A percentile compares a stretch with the other conserved stretches of the same genome.
These are phyloP conservation scores for Trichoderma semiorbis DNA, from an alignment of 2,329 filamentous ascomycete species.

Conservation along the genomic window DNA sequence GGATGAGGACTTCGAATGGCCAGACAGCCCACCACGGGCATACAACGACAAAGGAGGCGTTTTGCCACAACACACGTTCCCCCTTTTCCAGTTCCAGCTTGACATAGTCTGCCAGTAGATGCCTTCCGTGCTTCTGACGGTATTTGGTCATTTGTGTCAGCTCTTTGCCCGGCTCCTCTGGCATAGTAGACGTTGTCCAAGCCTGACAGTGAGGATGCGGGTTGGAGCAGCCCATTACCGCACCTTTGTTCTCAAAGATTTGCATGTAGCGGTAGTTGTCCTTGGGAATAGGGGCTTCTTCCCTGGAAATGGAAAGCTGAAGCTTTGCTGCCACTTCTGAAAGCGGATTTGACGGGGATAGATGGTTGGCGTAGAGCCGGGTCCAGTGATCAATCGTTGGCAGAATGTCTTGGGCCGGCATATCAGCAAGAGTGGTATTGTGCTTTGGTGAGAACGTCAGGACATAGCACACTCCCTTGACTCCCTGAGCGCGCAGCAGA, in stretches of 20 bases:
- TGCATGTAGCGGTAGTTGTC: constrained; percentile 95
- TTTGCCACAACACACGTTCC: constrained; percentile 86
- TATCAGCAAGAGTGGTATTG: constrained; percentile 88
- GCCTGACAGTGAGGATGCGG: constrained; percentile 96
- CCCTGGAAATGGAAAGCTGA: constrained; percentile 37
- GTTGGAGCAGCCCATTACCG: constrained; percentile 97
- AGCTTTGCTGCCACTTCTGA: constrained; percentile 39
- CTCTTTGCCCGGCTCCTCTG: constrained; percentile 83
- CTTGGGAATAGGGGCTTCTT: constrained; percentile 48
- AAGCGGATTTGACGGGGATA: constrained; percentile 69
- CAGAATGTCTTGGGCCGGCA: constrained; percentile 70
- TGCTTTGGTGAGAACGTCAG: constrained; percentile 90
- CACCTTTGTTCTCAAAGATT: constrained; percentile 98
- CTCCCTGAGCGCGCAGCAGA: constrained; percentile 77
- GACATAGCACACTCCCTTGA: constrained; percentile 95
- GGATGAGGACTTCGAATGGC: constrained; percentile 93
- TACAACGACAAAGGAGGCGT: constrained; percentile 77
- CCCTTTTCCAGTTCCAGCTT: constrained; percentile 75
- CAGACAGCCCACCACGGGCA: constrained; percentile 98
- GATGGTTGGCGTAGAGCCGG: constrained; percentile 77
- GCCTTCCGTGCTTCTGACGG: constrained; percentile 64
- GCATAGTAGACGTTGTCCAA: constrained; percentile 88
- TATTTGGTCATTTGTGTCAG: constrained; percentile 77
- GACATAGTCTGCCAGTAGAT: constrained; percentile 84
- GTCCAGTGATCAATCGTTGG: constrained; percentile 90